Base-by-base conservation (phyloP, 2,329 filamentous ascomycete species). In the Sclerotinia nivalis region DNA sequence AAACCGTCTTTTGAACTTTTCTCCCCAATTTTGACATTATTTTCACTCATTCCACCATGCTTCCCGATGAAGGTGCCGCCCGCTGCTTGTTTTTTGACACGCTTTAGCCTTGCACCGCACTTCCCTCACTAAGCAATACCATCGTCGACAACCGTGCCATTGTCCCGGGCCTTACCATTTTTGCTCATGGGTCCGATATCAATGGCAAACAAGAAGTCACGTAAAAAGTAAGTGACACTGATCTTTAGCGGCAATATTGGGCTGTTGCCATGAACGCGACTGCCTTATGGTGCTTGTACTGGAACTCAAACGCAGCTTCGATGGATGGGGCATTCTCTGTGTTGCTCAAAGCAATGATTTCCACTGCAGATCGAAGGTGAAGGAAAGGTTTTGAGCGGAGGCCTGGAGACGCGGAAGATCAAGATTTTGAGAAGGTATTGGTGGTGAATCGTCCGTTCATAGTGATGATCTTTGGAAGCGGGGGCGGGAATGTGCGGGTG, bases 211-310 rank as follows among this genome's bases (percentile, higher is more conserved):
- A 45, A 25, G 18, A 56, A 13, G 25, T 58, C 22, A 50, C 43
- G 20, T 58, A 56, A 25, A n/a, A n/a, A 22, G 37, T 13, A n/a
- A 40, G 25, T 25, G 13, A 7, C 5, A 25, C 9, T 66, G 28
- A 34, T 2, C 37, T 67, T 15, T 8, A 31, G 15, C 22, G 34
- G 37, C n/a, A 45, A 47, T 67, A 49, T 47, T 67, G 64, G 64
- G 25, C 64, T 28, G 37, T 5, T 31, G 20, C 25, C n/a, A 58
- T 40, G 12, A 45, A 58, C 8, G 50, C 15, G n/a, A 34, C 50
- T 12, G 50, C 22, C 28, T 12, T 45, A n/a, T 67, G 50, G 64
- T 40, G 37, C 31, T 49, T 67, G 64, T 56, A 58, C 22, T 58
- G 37, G 37, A 45, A 58, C 13, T 28, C 25, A 25, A 25, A 47